phyloP scores from a whole-genome alignment of 768 basidiomycete species.

The Lyophyllum shimeji region DNA sequence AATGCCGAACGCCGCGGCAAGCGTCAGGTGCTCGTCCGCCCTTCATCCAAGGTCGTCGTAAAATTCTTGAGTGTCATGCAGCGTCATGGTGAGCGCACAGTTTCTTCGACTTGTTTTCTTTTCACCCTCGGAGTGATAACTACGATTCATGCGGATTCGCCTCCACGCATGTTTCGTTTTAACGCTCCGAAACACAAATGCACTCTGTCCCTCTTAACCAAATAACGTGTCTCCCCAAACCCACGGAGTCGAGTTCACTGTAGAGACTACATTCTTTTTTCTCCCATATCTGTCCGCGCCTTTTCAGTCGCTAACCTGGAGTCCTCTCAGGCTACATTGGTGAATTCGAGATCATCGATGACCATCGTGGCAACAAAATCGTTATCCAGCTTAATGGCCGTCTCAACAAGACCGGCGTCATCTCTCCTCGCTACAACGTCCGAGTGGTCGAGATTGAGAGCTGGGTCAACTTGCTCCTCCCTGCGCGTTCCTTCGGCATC shows the following conservation, averaged over 20 bases:
- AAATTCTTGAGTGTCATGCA: conserved; percentile 99
- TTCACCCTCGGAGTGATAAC: conserved; percentile 74
- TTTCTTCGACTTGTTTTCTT: conserved; percentile 2
- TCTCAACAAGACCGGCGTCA: conserved; percentile 99
- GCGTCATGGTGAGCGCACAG: conserved; percentile 82
- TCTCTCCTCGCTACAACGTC: conserved; percentile 98
- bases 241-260: conserved; percentile 54
- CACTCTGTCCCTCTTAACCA: conserved; percentile 46
- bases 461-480: conserved; percentile 97
- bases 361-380: conserved; percentile 97
- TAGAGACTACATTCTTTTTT: conserved; percentile 45
- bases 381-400: conserved; percentile 98
- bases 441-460: conserved; percentile 89
- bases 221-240: conserved; percentile 47
- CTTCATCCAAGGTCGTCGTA: conserved; percentile 96
- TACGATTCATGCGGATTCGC: conserved; percentile 66
- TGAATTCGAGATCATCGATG: conserved; percentile 98
- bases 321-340: conserved; percentile 83
- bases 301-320: conserved; percentile 15
- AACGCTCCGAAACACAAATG: conserved; percentile 75
- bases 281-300: conserved; percentile 3
- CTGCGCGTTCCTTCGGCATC: conserved; percentile 94
- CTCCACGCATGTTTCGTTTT: conserved; percentile 77
- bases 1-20: conserved; percentile 99
- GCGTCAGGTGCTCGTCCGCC: conserved; percentile 97